Base-by-base conservation (phyloP, 2,329 filamentous ascomycete genomes). In the Tolypocladium amazonense region DNA sequence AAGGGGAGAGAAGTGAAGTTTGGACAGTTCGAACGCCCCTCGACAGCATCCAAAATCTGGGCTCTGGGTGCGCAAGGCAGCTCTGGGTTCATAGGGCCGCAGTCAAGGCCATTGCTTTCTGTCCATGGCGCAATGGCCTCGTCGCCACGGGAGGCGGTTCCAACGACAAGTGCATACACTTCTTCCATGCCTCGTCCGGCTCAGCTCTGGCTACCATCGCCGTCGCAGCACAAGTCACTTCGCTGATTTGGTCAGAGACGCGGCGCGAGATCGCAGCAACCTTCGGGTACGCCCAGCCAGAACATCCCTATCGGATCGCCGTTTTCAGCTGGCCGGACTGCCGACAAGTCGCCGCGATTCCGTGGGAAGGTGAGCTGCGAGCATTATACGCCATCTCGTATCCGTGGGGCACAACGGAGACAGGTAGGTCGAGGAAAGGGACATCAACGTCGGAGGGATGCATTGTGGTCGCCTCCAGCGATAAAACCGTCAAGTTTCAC, bases 251-350 rank as follows among this genome's bases (percentile, higher is more conserved):
- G 93, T 94, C 89, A 58, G 88, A 82, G 35, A 93, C 87, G 14
- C 83, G 89, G 14, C 86, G 89, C 43, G 94, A 97, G 72, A 94
- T 99, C 63, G 90, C 85, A 0, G 94, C 92, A 1, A 97, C 93
- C 0, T 97, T 99, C 74, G 93, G 94, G 5, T 97, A 95, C 69
- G 86, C 92, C 4, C 88, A 96, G 65, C 92, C 93, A 1, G 90
- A 96, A 50, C 94, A 99, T 69, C 85, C 89, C 0, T 90, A 88
- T 66, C 87, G 94, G 25, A 90, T 99, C 64, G 94, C 92, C 1
- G 88, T 97, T 11, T 99, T 97, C 73, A 88, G 88, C 54, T 97
- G 94, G 94, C 94, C 94, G 0, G 88, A 89, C 59, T 97, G 94
- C 73, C 84, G 85, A 64, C 90, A 94, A 70, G 83, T 97, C 1